phyloP scores from a whole-genome alignment of 2,329 filamentous ascomycete species.

The Pseudopyrenochaeta lycopersici region DNA sequence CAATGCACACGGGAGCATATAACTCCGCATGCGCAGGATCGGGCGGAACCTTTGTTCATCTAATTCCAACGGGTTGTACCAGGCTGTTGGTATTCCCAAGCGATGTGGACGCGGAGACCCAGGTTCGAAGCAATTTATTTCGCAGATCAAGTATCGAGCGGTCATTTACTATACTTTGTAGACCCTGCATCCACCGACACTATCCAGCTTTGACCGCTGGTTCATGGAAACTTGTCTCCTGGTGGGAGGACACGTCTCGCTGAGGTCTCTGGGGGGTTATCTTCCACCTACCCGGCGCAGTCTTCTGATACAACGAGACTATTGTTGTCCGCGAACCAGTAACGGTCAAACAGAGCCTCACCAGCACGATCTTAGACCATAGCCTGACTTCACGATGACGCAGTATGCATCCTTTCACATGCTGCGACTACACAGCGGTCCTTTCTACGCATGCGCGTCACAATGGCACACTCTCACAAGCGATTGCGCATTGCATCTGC shows the following conservation, averaged over 20 bases:
- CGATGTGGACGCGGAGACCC: conserved; percentile 8
- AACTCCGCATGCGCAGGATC: conserved; percentile 15
- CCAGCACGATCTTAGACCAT: neutral
- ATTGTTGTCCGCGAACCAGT: neutral
- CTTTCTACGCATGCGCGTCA: conserved; percentile 6
- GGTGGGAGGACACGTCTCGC: neutral
- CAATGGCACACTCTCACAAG: conserved; percentile 3
- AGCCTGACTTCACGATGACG: conserved; percentile 8
- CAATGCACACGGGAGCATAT: neutral
- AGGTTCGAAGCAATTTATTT: conserved; percentile 26
- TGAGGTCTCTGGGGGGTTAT: neutral
- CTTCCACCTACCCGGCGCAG: neutral
- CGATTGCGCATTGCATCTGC: conserved; percentile 15
- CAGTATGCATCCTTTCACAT: conserved; percentile 5
- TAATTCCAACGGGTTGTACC: conserved; percentile 26
- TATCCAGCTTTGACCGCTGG: conserved; percentile 2
- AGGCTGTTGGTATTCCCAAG: conserved; percentile 30
- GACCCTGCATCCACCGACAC: neutral
- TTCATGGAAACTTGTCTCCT: neutral
- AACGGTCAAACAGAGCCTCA: neutral
- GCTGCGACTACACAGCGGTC: neutral
- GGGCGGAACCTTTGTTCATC: conserved; percentile 27
- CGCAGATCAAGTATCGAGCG: conserved; percentile 23
- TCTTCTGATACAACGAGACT: neutral
- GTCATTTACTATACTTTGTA: conserved; percentile 6